These are phyloP conservation scores for Aspergillus sp. DNA, from an alignment of 2,329 filamentous ascomycete genomes.

Conservation along the genomic window DNA sequence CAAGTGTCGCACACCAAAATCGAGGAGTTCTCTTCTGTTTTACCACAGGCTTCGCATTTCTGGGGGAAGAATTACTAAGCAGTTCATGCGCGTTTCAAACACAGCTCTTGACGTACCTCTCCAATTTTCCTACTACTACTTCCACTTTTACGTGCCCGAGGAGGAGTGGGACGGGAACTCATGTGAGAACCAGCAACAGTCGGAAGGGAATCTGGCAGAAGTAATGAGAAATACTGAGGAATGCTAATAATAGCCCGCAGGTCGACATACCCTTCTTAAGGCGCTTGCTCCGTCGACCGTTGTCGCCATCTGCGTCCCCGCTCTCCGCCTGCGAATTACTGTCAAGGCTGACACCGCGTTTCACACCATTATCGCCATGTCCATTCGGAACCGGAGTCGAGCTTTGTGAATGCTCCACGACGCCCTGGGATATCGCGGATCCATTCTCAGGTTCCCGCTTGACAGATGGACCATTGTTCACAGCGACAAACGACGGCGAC, in stretches of 20 bases:
- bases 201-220: conserved; percentile 40
- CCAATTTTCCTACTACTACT: conserved; percentile 49
- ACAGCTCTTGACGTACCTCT: conserved; percentile 39
- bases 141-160: conserved; percentile 48
- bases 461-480: conserved; percentile 33
- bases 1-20: conserved; percentile 85
- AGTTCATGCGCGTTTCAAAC: conserved; percentile 6
- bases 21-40: conserved; percentile 60
- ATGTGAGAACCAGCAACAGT: conserved; percentile 95
- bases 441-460: conserved; percentile 48
- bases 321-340: conserved; percentile 37
- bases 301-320: conserved; percentile 50
- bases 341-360: conserved; percentile 64
- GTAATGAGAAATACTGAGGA: background rate
- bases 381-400: conserved; percentile 47
- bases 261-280: conserved; percentile 65
- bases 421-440: conserved; percentile 54
- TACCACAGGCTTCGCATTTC: conserved; percentile 82
- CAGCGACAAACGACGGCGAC: conserved; percentile 36
- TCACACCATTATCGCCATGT: conserved; percentile 52
- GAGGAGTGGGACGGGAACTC: conserved; percentile 73
- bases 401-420: conserved; percentile 57
- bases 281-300: conserved; percentile 79
- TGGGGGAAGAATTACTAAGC: conserved; percentile 31
- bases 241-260: conserved; percentile 31